Conservation (phyloP, 495 filamentous ascomycete species). For the Talaromyces borbonicus region DNA sequence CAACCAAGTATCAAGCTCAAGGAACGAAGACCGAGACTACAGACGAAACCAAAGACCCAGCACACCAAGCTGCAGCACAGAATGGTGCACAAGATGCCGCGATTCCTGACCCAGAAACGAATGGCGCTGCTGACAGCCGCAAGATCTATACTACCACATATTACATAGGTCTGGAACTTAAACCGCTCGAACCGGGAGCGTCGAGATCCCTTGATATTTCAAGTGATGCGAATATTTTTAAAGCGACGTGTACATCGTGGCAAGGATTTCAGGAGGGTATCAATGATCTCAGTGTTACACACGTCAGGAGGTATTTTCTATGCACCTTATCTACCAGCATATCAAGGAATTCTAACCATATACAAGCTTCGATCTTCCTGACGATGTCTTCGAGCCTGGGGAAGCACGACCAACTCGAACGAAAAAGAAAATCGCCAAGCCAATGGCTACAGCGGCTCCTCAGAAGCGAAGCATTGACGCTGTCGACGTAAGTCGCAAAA, state of each 20-base stretch:
- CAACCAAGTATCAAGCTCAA: conserved; percentile 54
- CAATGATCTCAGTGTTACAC: conserved; percentile 59
- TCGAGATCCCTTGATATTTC: conserved; percentile 54
- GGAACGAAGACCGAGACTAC: conserved; percentile 50
- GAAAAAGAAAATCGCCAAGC: conserved; percentile 50
- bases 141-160: conserved; percentile 78
- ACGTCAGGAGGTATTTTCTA: conserved; percentile 64
- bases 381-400: conserved; percentile 77
- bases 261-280: conserved; percentile 52
- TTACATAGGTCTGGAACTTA: conserved; percentile 72
- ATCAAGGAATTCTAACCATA: background rate
- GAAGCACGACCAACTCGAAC: conserved; percentile 60
- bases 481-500: conserved; percentile 36
- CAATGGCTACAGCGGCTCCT: conserved; percentile 15
- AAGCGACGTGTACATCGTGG: conserved; percentile 55
- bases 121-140: conserved; percentile 22
- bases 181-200: conserved; percentile 27
- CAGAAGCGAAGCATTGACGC: conserved; percentile 37
- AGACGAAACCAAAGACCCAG: conserved; percentile 46
- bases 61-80: conserved; percentile 40
- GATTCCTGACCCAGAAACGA: conserved; percentile 25
- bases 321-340: background rate
- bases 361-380: conserved; percentile 69
- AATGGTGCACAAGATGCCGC: conserved; percentile 37
- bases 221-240: conserved; percentile 64